Percentiles rank a stretch among this genome's conserved stretches.
These are phyloP conservation scores for Neurospora crassa DNA, from an alignment of 2,329 filamentous ascomycete species.

Conservation along the genomic window DNA sequence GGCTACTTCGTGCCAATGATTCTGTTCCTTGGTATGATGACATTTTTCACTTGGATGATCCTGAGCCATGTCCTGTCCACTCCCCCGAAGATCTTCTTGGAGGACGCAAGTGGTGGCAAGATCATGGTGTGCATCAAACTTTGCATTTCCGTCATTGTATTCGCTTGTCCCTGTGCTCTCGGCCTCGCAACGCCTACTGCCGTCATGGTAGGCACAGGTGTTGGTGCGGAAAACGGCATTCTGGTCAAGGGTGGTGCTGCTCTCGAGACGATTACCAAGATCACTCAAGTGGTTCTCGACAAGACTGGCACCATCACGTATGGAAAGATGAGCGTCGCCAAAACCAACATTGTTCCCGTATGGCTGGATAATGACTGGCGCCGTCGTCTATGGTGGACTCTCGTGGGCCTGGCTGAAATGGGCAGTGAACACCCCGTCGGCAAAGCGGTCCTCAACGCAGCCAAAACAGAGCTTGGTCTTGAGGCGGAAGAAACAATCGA, in stretches of 20 bases:
- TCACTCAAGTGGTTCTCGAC: conserved; percentile 85
- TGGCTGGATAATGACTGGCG: conserved; percentile 65
- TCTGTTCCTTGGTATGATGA: conserved; percentile 70
- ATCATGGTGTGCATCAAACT: conserved; percentile 96
- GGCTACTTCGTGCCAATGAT: conserved; percentile 93
- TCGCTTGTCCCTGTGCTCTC: conserved; percentile 94
- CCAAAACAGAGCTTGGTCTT: conserved; percentile 66
- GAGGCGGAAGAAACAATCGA: conserved; percentile 65
- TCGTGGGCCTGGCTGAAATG: conserved; percentile 91
- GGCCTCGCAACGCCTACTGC: conserved; percentile 92
- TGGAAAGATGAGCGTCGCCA: conserved; percentile 89
- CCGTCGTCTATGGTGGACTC: conserved; percentile 82
- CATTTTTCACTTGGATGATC: conserved; percentile 90
- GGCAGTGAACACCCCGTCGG: conserved; percentile 93
- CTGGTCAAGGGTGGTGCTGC: conserved; percentile 95
- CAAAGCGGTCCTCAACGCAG: conserved; percentile 69
- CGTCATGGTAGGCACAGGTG: conserved; percentile 97
- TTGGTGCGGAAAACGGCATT: conserved; percentile 91
- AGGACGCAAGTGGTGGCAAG: conserved; percentile 74
- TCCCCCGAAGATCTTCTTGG: conserved; percentile 81
- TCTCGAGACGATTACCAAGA: conserved; percentile 79
- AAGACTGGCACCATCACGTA: conserved; percentile 94
- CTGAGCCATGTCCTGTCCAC: conserved; percentile 75
- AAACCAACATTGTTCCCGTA: conserved; percentile 51
- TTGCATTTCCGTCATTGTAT: conserved; percentile 97